phyloP scores from a whole-genome alignment of 2,329 filamentous ascomycete species.

The Monilinia polystroma region DNA sequence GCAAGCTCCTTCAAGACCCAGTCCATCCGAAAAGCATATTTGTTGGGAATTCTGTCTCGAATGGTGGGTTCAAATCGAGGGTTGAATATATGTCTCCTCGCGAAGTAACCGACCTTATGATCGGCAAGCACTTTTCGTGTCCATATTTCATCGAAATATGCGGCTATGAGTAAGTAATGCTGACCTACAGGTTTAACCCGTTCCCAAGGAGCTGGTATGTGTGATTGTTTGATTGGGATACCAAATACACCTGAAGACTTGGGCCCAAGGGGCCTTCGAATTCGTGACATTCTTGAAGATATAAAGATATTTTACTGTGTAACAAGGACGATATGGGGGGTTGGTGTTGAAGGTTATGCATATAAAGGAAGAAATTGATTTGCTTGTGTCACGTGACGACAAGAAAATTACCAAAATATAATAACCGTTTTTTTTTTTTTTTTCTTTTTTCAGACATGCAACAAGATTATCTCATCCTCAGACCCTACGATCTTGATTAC shows the following conservation, averaged over 20 bases:
- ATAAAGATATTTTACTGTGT: too few species aligned
- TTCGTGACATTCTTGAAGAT: neutral
- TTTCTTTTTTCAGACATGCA: too few species aligned
- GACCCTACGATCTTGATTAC: too few species aligned
- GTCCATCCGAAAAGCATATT: conserved; percentile 6
- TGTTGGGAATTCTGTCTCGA: conserved; percentile 5
- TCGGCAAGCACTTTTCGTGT: conserved; percentile 8
- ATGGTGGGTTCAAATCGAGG: conserved; percentile 15
- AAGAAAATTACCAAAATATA: neutral
- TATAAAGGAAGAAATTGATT: neutral
- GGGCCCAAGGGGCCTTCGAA: too few species aligned
- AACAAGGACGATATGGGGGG: neutral
- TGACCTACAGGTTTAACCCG: neutral
- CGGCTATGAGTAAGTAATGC: conserved; percentile 1
- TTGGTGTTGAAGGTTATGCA: neutral
- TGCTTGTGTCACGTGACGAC: neutral
- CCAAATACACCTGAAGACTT: neutral
- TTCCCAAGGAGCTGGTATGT: conserved; percentile 5
- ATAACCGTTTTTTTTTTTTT: too few species aligned
- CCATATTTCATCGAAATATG: conserved; percentile 17
- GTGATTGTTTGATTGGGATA: neutral
- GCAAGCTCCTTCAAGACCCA: conserved; percentile 11
- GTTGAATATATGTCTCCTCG: conserved; percentile 5
- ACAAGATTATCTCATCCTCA: too few species aligned
- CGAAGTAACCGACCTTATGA: conserved; percentile 2